Conservation (phyloP, 345 rosid species). For the Cardiospermum halicacabum region DNA sequence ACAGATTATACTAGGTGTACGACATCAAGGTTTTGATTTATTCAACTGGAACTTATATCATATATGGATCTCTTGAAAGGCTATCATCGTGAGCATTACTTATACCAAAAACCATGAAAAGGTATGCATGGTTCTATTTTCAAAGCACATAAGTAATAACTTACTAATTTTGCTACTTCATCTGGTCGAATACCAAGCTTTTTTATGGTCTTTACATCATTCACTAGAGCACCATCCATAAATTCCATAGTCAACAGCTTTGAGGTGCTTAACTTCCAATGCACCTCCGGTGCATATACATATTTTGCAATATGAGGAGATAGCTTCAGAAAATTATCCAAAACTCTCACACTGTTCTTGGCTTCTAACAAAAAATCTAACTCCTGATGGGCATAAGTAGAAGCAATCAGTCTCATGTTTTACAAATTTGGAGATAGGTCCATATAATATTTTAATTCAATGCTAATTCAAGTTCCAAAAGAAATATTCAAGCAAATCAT, state of each 20-base stretch:
- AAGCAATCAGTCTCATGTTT: conserved; percentile 3
- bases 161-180: conserved; percentile 82
- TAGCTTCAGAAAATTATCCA: conserved; percentile 77
- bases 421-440: background rate
- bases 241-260: conserved; percentile 91
- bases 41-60: background rate
- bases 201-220: conserved; percentile 61
- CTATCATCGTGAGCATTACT: conserved; percentile 3
- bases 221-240: conserved; percentile 86
- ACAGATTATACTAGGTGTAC: background rate
- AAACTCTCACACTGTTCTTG: conserved; percentile 76
- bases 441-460: background rate
- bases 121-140: conserved; percentile 9
- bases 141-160: conserved; percentile 26
- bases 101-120: background rate
- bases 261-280: conserved; percentile 84
- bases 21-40: background rate
- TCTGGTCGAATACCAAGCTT: conserved; percentile 70
- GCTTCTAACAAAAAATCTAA: conserved; percentile 91
- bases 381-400: conserved; percentile 48
- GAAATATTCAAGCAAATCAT: background rate
- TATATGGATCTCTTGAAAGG: background rate
- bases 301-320: conserved; percentile 86
- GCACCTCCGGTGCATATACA: conserved; percentile 73
- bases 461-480: background rate